Evolutionary conservation across 2,329 filamentous ascomycete species (phyloP), one percentile per base, ranked within the genome.

Genomic region (Trichophyton mentagrophytes): DNA sequence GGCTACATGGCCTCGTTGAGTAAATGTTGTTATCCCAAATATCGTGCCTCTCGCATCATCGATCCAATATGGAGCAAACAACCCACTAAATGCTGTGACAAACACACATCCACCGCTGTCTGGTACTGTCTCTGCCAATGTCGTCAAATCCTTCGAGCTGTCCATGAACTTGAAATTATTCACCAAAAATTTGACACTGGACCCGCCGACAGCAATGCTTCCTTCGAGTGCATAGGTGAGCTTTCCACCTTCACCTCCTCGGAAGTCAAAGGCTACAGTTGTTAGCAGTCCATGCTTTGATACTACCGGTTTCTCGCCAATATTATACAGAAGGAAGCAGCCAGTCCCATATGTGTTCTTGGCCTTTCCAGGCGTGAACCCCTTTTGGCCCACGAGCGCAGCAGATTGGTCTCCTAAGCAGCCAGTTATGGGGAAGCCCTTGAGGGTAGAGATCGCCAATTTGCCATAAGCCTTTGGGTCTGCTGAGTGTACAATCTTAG

Each of bases 51-150:
- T 87, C 17, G 90, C 90, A 74, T 95, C 89, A 69, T 95, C 90
- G 64, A 95, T 92, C 90, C 90, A 96, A 74, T 96, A 96, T 0
- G 90, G 90, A 0, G 90, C 90, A 71, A 95, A 95, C 1, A 96
- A 80, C 59, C 90, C 90, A 72, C 87, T 90, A 71, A 96, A 96
- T 1, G 90, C 90, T 1, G 90, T 96, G 63, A 96, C 90, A 68
- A 96, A 85, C 22, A 91, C 84, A 60, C 90, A 86, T 4, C 90
- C 90, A 60, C 90, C 90, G 64, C 87, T 95, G 71, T 95, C 87
- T 40, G 80, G 73, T 3, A 88, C 85, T 0, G 80, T 82, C 55
- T 79, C 79, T 3, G 85, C 85, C 38, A 87, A 73, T 62, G 85
- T 82, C 65, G 79, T 83, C 70, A 88, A 83, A 69, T 86, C 82